These are phyloP conservation scores for Entrophospora sp. DNA, from an alignment of 192 early-diverging fungal species.

Conservation along the genomic window DNA sequence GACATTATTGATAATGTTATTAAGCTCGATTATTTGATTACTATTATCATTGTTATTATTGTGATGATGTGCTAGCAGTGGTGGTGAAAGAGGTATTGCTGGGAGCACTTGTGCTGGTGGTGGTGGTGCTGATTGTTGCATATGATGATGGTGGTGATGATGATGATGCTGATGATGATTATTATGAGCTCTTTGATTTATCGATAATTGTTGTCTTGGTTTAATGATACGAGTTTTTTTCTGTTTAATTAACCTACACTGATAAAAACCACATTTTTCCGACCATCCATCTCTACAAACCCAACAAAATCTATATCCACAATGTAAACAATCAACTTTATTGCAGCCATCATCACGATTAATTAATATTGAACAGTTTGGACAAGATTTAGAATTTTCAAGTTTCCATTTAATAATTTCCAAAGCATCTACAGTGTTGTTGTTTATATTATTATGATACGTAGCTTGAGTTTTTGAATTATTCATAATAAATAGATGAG, in stretches of 20 bases:
- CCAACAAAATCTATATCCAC: constrained; percentile 62
- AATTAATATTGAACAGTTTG: constrained; percentile 56
- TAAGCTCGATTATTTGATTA: too few species aligned
- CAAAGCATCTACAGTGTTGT: constrained; percentile 25
- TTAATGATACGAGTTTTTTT: too few species aligned
- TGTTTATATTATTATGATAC: neutral
- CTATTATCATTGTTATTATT: too few species aligned
- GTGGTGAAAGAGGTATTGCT: too few species aligned
- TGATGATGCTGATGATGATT: too few species aligned
- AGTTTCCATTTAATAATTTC: constrained; percentile 43
- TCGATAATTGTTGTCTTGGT: too few species aligned
- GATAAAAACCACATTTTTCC: constrained; percentile 55
- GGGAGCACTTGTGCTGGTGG: too few species aligned
- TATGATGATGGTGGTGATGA: too few species aligned
- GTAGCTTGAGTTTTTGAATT: neutral
- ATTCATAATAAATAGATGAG: neutral
- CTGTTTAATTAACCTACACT: constrained; percentile 29
- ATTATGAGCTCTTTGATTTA: too few species aligned
- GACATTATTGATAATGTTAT: too few species aligned
- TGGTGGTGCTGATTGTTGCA: too few species aligned
- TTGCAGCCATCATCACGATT: constrained; percentile 64
- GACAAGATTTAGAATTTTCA: constrained; percentile 45
- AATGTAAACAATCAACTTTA: constrained; percentile 57
- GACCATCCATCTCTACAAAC: constrained; percentile 47
- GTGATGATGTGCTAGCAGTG: too few species aligned